Conservation (phyloP, 345 rosid genomes). For the Hypericum perforatum region DNA sequence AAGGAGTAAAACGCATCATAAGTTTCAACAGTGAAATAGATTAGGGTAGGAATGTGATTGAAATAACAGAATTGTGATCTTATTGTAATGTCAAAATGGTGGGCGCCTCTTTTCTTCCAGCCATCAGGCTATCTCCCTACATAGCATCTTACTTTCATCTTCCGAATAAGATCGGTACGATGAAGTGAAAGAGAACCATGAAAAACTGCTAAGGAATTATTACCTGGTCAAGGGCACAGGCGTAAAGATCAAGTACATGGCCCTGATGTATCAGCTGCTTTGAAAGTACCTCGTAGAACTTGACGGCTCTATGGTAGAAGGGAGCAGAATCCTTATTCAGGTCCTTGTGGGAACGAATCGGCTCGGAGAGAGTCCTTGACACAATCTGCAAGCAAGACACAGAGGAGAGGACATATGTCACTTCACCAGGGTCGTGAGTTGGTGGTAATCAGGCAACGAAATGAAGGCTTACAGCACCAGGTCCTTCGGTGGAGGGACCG, state of each 20-base stretch:
- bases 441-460: background rate
- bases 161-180: background rate
- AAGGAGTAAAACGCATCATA: slow-evolving; percentile 2
- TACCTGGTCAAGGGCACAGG: slow-evolving; percentile 94
- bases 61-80: too few relatives aligned
- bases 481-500: slow-evolving; percentile 89
- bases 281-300: slow-evolving; percentile 63
- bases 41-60: too few relatives aligned
- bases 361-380: slow-evolving; percentile 68
- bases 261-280: slow-evolving; percentile 98
- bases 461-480: slow-evolving; percentile 59
- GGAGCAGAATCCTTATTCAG: slow-evolving; percentile 83
- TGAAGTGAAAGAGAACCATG: background rate
- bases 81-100: too few relatives aligned
- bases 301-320: slow-evolving; percentile 63
- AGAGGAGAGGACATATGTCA: background rate
- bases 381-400: slow-evolving; percentile 53
- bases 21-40: background rate
- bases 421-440: background rate
- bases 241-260: slow-evolving; percentile 90
- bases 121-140: too few relatives aligned
- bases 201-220: background rate
- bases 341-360: slow-evolving; percentile 95
- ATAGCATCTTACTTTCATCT: too few relatives aligned
- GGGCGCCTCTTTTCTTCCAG: too few relatives aligned